A percentile compares a stretch with the other conserved stretches of the same genome.
phyloP scores from a whole-genome alignment of 768 basidiomycete species.

The Termitomyces sp. region DNA sequence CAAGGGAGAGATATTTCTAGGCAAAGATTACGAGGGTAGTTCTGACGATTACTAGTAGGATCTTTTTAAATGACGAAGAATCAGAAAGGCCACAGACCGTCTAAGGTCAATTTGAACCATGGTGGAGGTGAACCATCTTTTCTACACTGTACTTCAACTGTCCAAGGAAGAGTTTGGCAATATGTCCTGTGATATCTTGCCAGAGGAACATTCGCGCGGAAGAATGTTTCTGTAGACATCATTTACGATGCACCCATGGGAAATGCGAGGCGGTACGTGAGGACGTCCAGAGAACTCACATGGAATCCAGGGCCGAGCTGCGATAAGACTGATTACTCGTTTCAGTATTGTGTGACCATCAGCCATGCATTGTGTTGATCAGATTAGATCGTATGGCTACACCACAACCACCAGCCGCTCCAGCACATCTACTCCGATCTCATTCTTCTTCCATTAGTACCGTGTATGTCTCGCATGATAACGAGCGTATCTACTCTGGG shows the following conservation, averaged over 20 bases:
- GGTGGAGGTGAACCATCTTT: neutral
- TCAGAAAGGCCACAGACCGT: neutral
- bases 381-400: slow-evolving; percentile 2
- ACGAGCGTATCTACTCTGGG: slow-evolving; percentile 81
- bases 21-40: neutral
- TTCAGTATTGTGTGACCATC: too few species aligned
- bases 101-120: neutral
- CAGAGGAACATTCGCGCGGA: neutral
- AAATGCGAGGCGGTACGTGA: neutral
- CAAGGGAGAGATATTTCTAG: neutral
- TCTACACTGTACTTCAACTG: too few species aligned
- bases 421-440: slow-evolving; percentile 68
- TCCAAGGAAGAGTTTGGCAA: neutral
- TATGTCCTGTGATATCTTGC: neutral
- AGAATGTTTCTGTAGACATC: neutral
- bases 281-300: neutral
- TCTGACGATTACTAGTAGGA: neutral
- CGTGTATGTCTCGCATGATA: slow-evolving; percentile 61
- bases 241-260: neutral
- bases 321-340: neutral
- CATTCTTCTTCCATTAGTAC: slow-evolving; percentile 62
- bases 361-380: neutral
- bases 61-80: neutral
- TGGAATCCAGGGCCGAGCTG: neutral
- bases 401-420: slow-evolving; percentile 42